Base-by-base conservation (phyloP, 164 flowering plant genomes). In the Stephania cephalantha region DNA sequence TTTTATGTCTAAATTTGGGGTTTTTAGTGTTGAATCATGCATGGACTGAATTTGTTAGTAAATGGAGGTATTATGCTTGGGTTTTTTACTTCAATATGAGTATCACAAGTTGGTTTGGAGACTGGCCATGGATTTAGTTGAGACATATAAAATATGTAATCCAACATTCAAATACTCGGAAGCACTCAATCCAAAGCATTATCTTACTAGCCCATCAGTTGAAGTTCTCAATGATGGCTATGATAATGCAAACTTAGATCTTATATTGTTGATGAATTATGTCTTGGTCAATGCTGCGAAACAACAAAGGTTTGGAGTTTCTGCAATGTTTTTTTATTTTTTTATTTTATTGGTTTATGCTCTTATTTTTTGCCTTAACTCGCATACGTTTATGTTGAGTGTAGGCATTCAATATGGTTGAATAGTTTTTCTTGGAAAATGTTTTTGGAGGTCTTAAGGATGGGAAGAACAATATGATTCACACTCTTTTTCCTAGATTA, bases 231-330 rank as follows among this genome's bases (percentile, higher is more conserved):
- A 96, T 85, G 96, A 92, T 86, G 98, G 98, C 78, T 82, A 80
- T 84, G 99, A 96, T 81, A 96, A 96, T 84, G 91, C 85, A 73
- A 94, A 96, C 74, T 94, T 98, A 8, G 98, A 96, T 85, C 92
- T 96, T 64, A 92, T 96, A 71, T 85, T 96, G 76, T 48, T 82
- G 53, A 92, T 89, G 70, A 94, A 96, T 82, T 85, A 65, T 79
- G 85, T 83, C 67, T 83, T 96, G 85, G 70, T 88, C 81, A 89
- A 91, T 84, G 68, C 72, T 61, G 87, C 81, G 4, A 82, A 85
- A 67, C 87, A 87, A 44, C 79, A 78, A 80, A 94, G 99, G 99
- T 96, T 79, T 77, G 85, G 71, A 35, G 1, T 35, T 61, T 52
- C 75, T 67, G 71, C 77, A 68, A 46, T 61, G 25, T 25, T 25